These are phyloP conservation scores for Cutaneotrichosporon mucoides DNA, from an alignment of 1,284 basidiomycete species.

Conservation along the genomic window DNA sequence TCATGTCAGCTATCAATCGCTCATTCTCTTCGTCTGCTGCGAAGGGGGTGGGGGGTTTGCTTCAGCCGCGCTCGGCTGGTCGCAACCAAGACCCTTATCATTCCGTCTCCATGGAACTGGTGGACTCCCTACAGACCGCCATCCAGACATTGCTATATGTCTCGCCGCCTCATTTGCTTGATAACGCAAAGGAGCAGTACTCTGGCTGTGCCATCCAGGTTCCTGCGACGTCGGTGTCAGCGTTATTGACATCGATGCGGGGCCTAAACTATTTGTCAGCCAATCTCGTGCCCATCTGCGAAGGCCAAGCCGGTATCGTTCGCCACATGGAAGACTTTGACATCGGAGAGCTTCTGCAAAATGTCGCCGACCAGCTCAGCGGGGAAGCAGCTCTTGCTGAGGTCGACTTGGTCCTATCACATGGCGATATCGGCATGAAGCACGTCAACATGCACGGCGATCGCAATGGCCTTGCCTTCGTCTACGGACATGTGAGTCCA, in stretches of 20 bases:
- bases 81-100: constrained; percentile 10
- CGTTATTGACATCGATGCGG: constrained; percentile 81
- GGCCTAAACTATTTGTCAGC: constrained; percentile 84
- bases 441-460: constrained; percentile 79
- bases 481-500: constrained; percentile 70
- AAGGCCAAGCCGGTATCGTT: constrained; percentile 11
- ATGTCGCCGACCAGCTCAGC: constrained; percentile 75
- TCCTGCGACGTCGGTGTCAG: constrained; percentile 79
- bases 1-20: constrained; percentile 17
- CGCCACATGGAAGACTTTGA: constrained; percentile 53
- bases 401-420: constrained; percentile 82
- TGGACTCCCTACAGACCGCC: constrained; percentile 78
- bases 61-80: constrained; percentile 25
- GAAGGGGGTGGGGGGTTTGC: constrained; percentile 26
- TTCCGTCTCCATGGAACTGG: constrained; percentile 61
- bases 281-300: constrained; percentile 53
- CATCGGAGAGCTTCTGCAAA: constrained; percentile 67
- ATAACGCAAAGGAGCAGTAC: constrained; percentile 85
- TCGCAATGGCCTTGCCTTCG: constrained; percentile 74
- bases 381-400: constrained; percentile 75
- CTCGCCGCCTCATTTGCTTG: constrained; percentile 80
- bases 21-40: constrained; percentile 40
- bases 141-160: constrained; percentile 84
- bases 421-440: constrained; percentile 77
- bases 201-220: constrained; percentile 78